Evolutionary conservation across 2,329 filamentous ascomycete genomes (phyloP), one percentile per base, ranked within the genome.

Genomic region (Aspergillus novofumigatus): DNA sequence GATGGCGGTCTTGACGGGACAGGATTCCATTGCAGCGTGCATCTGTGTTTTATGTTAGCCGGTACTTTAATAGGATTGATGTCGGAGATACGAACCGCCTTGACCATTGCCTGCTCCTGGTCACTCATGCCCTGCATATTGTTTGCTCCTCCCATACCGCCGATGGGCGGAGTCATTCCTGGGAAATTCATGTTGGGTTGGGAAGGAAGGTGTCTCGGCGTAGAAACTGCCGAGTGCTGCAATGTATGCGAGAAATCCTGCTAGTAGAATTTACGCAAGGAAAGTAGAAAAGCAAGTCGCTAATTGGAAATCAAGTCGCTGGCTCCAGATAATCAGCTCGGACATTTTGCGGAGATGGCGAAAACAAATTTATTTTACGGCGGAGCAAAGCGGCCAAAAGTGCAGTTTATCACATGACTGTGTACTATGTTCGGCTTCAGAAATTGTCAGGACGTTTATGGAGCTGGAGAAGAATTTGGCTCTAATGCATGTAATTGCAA

Each of bases 21-120:
- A 99, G 35, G 91, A 95, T 76, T 97, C 92, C 91, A 97, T 96
- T 47, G 86, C 85, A 25, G 81, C 77, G 81, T 91, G 86, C 79
- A 96, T 88, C 90, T 94, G 54, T 25, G 32, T 29, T 2, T 1
- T 10, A 23, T 32, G 4, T 57, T 53, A 25, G 14, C 5, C 26
- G 47, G 20, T 25, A 51, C 4, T 6, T 11, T 45, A 54, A 11
- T 49, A 35, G 42, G 53, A 26, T 11, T 26, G 26, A 11, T 52
- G 21, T 7, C 20, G 17, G 14, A n/a, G 5, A 14, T 14, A 54
- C 68, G 5, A 59, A 80, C 78, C 68, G 73, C 74, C 64, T 77
- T 79, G 45, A 80, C 75, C 74, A 80, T 80, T 48, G 71, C 70
- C 54, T 76, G 72, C 57, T 81, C 78, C 64, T 80, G 76, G 17